Conservation (phyloP, 1,284 basidiomycete species). For the Quambalaria eucalypti region DNA sequence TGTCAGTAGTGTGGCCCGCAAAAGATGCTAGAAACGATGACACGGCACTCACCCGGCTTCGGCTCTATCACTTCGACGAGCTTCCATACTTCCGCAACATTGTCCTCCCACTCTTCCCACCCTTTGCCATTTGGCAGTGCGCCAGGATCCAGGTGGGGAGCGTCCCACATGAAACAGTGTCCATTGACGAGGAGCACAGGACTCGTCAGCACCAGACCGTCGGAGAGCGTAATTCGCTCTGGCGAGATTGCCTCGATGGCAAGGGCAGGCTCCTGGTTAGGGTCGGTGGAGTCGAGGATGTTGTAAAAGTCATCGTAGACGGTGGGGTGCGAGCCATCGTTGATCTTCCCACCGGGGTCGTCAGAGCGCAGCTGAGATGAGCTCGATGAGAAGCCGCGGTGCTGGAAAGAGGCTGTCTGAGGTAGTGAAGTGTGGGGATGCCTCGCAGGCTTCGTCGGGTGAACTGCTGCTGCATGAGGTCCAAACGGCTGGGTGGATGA, state of each 20-base stretch:
- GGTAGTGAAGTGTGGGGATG: no score
- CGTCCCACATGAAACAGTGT: conserved; percentile 76
- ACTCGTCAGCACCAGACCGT: conserved; percentile 64
- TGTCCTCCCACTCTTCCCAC: conserved; percentile 59
- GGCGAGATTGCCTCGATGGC: conserved; percentile 19
- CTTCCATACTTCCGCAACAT: conserved; percentile 15
- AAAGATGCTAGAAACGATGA: neutral
- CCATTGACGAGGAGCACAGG: conserved; percentile 77
- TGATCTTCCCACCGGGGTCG: conserved; percentile 35
- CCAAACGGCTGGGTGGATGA: no score
- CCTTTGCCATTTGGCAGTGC: conserved; percentile 47
- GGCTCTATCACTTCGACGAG: conserved; percentile 26
- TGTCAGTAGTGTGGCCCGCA: neutral
- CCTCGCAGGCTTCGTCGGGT: no score
- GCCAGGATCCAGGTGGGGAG: conserved; percentile 53
- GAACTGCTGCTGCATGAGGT: no score
- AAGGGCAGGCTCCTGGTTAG: conserved; percentile 3
- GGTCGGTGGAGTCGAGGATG: conserved; percentile 16
- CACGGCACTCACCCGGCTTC: conserved; percentile 13
- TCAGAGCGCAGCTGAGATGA: conserved; percentile 11
- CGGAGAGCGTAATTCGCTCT: conserved; percentile 29
- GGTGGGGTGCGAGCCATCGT: conserved; percentile 26
- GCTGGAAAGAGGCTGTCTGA: neutral
- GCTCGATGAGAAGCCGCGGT: no score
- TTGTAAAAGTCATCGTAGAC: conserved; percentile 41